Evolutionary conservation across 352 stramenopile species (phyloP), one percentile per base, ranked within the genome.

Genomic region (Thalassiosira mediterranea): DNA sequence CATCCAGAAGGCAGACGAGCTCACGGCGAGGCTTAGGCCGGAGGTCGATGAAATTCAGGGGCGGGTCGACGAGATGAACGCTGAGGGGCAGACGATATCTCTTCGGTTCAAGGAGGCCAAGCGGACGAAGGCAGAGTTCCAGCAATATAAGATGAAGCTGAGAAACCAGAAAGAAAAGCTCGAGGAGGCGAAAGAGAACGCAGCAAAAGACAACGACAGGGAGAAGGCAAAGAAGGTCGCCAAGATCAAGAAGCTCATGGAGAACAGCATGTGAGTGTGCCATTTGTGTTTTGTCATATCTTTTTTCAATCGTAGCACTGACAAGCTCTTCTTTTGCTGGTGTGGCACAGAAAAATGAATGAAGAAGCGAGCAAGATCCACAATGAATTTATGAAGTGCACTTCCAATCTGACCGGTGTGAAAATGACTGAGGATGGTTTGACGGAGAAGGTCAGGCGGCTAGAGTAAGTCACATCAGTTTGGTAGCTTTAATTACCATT

Each of bases 81-180:
- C 21, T 2, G 26, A 76, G 25, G 72, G 58, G 23, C 75, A 90
- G 51, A n/a, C 79, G 8, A n/a, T 69, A 1, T 38, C 49, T 8
- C 17, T 46, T 52, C 28, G 48, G 21, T 38, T 72, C 4, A 83
- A 86, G 46, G 44, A 81, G 31, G 69, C 76, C 10, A 83, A 83
- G 56, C 59, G 66, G 17, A 63, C 54, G 2, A 68, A 79, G n/a
- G 25, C 46, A 26, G 65, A 72, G 3, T 64, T 76, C 4, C 17
- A 31, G 2, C 68, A 81, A n/a, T 66, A 80, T 19, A 38, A 77
- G 23, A 52, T 72, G 26, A 93, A 87, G 66, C 31, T 87, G 2
- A 47, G 73, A 10, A 81, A 72, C 53, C 66, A 78, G 13, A 62
- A 83, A 32, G 46, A 65, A 1, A 93, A 93, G 59, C 49, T 90